These are phyloP conservation scores for Agrocybe praecox DNA, from an alignment of 768 basidiomycete genomes.

Conservation along the genomic window DNA sequence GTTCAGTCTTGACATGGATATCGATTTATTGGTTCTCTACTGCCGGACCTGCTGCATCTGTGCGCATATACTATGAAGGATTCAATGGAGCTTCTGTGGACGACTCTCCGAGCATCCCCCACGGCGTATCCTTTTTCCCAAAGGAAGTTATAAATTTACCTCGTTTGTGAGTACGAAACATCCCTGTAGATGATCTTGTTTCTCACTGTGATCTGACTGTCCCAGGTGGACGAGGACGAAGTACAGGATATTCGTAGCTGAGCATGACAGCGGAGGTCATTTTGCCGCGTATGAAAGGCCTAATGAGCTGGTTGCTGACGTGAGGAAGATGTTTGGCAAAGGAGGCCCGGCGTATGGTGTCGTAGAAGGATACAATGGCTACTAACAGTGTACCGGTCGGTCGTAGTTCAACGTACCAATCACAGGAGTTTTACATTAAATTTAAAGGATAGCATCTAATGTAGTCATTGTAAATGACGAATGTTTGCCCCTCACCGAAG, in stretches of 20 bases:
- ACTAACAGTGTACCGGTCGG: too few species aligned
- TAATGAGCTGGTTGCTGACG: not conserved
- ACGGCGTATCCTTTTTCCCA: conserved; percentile 56
- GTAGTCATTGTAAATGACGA: too few species aligned
- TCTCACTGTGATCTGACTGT: not conserved
- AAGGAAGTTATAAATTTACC: conserved; percentile 41
- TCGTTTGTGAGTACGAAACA: conserved; percentile 21
- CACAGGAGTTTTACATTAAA: too few species aligned
- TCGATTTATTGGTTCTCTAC: conserved; percentile 62
- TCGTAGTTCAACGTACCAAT: too few species aligned
- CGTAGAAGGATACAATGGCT: too few species aligned
- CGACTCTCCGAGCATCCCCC: conserved; percentile 34
- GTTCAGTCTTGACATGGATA: conserved; percentile 54
- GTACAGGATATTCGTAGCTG: not conserved
- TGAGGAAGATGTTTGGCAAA: not conserved
- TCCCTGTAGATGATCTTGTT: too few species aligned
- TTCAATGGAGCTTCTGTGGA: conserved; percentile 17
- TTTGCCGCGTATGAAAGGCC: not conserved
- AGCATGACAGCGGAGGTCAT: not conserved
- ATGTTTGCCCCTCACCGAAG: too few species aligned
- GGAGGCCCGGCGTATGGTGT: not conserved
- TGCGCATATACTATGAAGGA: conserved; percentile 61
- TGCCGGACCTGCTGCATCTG: conserved; percentile 57
- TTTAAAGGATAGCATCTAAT: too few species aligned
- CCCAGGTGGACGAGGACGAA: too few species aligned